A percentile compares a stretch with the other conserved stretches of the same genome.
phyloP scores from a whole-genome alignment of 441 rosid genomes.

The Melastoma candidum region DNA sequence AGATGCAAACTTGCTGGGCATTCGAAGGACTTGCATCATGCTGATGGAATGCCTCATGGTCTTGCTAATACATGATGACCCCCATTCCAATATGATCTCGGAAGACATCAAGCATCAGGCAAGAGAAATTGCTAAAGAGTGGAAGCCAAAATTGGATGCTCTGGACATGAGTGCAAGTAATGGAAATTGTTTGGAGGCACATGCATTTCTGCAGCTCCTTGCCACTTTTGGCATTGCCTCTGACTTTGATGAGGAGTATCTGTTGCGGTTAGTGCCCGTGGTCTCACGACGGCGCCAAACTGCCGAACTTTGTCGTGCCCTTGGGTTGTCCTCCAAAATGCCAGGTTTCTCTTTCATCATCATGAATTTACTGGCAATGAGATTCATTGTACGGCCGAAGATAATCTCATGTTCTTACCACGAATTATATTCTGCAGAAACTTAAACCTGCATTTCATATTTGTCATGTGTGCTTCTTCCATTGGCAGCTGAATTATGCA shows the following conservation, averaged over 20 bases:
- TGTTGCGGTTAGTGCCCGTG: slow-evolving; percentile 36
- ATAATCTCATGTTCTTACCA: too few relatives aligned
- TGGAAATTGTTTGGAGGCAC: slow-evolving; percentile 36
- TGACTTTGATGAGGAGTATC: slow-evolving; percentile 37
- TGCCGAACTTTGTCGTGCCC: slow-evolving; percentile 35
- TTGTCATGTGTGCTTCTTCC: too few relatives aligned
- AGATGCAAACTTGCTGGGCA: slow-evolving; percentile 35
- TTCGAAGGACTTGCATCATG: slow-evolving; percentile 26
- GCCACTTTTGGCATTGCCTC: slow-evolving; percentile 41
- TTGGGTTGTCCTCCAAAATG: slow-evolving; percentile 19
- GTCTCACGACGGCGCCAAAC: slow-evolving; percentile 34
- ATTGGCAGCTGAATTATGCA: too few relatives aligned
- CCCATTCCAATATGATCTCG: slow-evolving; percentile 34
- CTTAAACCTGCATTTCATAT: too few relatives aligned
- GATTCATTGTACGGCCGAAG: slow-evolving; percentile 16
- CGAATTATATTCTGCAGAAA: too few relatives aligned
- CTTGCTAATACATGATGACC: slow-evolving; percentile 31
- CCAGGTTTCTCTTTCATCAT: slow-evolving; percentile 20
- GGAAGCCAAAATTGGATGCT: slow-evolving; percentile 35
- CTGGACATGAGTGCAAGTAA: slow-evolving; percentile 24
- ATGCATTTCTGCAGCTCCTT: slow-evolving; percentile 42
- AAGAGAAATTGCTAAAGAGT: slow-evolving; percentile 38
- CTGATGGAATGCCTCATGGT: slow-evolving; percentile 31
- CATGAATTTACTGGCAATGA: slow-evolving; percentile 18
- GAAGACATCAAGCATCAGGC: slow-evolving; percentile 36